These are phyloP conservation scores for Fusarium haematococcum DNA, from an alignment of 2,329 filamentous ascomycete genomes.

Conservation along the genomic window DNA sequence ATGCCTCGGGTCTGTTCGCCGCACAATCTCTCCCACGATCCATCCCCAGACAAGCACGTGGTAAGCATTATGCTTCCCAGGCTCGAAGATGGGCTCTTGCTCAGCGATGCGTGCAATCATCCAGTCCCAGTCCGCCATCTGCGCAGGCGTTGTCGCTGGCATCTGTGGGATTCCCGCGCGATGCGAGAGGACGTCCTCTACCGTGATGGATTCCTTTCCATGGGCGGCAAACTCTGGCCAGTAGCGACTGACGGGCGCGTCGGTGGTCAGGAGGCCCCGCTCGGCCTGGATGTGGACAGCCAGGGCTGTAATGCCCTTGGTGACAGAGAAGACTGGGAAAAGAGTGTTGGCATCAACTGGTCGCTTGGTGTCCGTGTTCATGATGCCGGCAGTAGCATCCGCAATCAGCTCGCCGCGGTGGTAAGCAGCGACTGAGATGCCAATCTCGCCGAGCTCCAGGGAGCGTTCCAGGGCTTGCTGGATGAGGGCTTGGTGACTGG, in stretches of 20 bases:
- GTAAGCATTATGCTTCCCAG: constrained; percentile 3
- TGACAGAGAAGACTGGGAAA: constrained; percentile 22
- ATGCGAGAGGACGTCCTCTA: constrained; percentile 1
- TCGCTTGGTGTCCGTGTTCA: neutral
- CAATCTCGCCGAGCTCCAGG: neutral
- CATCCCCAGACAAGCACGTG: constrained; percentile 13
- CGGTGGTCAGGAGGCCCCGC: neutral
- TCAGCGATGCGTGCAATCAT: neutral
- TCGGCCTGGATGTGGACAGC: constrained; percentile 18
- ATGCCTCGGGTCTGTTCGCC: neutral
- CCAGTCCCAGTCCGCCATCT: constrained; percentile 17
- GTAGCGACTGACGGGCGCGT: constrained; percentile 9
- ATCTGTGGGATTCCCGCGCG: constrained; percentile 14
- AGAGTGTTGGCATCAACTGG: constrained; percentile 1
- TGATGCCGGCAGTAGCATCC: neutral
- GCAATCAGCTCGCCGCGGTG: neutral
- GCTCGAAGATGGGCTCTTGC: neutral
- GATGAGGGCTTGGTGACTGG: neutral
- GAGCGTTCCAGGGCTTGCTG: neutral
- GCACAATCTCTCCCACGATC: constrained; percentile 6
- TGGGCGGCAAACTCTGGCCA: constrained; percentile 30
- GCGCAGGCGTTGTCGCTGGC: constrained; percentile 2
- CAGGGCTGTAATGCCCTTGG: constrained; percentile 24
- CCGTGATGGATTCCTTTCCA: constrained; percentile 16
- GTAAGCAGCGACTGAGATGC: neutral